These are phyloP conservation scores for Trametes pubescens DNA, from an alignment of 1,284 basidiomycete genomes.

Conservation along the genomic window DNA sequence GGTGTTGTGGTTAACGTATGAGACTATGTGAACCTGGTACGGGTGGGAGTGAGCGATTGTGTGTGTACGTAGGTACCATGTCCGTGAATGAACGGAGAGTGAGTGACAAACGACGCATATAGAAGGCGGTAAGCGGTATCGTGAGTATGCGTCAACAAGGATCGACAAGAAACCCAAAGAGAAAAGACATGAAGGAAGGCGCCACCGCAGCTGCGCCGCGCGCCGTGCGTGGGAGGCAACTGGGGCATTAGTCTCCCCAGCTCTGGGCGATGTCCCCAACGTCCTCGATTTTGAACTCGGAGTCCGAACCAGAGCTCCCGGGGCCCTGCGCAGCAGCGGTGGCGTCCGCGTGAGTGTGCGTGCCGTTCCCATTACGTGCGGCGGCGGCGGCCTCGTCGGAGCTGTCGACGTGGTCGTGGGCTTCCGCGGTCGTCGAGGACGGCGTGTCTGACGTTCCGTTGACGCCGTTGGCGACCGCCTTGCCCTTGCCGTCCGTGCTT, in stretches of 20 bases:
- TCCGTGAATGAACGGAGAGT: slow-evolving; percentile 19
- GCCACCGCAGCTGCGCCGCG: neutral
- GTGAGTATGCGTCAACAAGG: slow-evolving; percentile 25
- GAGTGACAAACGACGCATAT: neutral
- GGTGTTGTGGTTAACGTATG: slow-evolving; percentile 16
- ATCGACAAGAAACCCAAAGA: slow-evolving; percentile 15
- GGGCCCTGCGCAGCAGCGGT: slow-evolving; percentile 10
- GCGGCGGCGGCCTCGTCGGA: neutral
- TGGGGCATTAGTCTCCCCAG: slow-evolving; percentile 40
- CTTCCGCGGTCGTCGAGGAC: slow-evolving; percentile 19
- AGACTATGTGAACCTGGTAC: slow-evolving; percentile 13
- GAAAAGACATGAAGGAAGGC: neutral
- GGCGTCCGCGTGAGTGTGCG: slow-evolving; percentile 11
- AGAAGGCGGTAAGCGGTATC: slow-evolving; percentile 15
- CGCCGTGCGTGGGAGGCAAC: neutral
- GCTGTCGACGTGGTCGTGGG: slow-evolving; percentile 4
- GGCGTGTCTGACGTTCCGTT: slow-evolving; percentile 18
- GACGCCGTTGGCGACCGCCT: slow-evolving; percentile 15
- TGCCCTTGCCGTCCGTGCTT: slow-evolving; percentile 18
- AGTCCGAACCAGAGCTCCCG: slow-evolving; percentile 29
- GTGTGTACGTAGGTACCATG: slow-evolving; percentile 7
- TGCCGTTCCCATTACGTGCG: slow-evolving; percentile 4
- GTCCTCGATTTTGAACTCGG: slow-evolving; percentile 38
- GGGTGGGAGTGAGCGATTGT: slow-evolving; percentile 8
- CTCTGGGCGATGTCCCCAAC: slow-evolving; percentile 44